Base-by-base conservation (phyloP, 345 rosid genomes). In the Moringa oleifera region DNA sequence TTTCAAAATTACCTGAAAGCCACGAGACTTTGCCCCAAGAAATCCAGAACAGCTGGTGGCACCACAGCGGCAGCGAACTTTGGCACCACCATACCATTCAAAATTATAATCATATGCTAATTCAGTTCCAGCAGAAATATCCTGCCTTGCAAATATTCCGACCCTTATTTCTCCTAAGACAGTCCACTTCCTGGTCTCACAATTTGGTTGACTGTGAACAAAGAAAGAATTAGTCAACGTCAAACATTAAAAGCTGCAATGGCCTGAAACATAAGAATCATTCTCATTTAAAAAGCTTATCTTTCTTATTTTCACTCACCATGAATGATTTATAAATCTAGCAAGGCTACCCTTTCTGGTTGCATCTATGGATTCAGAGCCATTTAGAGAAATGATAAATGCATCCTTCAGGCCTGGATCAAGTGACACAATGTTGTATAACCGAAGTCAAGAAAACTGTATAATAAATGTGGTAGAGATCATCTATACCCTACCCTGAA, bases 111-210 rank as follows among this genome's bases (percentile, higher is more conserved):
- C 89, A 64, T 94, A 94, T 58, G 83, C 80, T 71, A 94, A 73
- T 73, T 94, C 97, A 19, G 85, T 74, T 67, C 87, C 86, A 18
- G 61, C 47, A 49, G 84, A 46, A 61, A 90, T 88, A 79, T 77
- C 88, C 65, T 82, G 89, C 72, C 80, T 94, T 25, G 99, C 96
- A 81, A 90, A 90, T 64, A 94, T 90, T 62, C 97, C 99, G 68
- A 94, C 99, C 64, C 97, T 83, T 64, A 90, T 74, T 77, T 94
- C 99, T 62, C 97, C 97, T 55, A 85, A 71, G 63, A 88, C 95
- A 67, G 74, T 85, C 99, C 97, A 90, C 83, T 94, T 90, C 73
- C 99, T 83, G 53, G 99, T 90, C 91, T 90, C 99, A 68, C 99
- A 90, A 56, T 94, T 94, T 41, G 99, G 99, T 65, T 66, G 89